phyloP scores from a whole-genome alignment of 768 basidiomycete species.

The Mrakia blollopis region DNA sequence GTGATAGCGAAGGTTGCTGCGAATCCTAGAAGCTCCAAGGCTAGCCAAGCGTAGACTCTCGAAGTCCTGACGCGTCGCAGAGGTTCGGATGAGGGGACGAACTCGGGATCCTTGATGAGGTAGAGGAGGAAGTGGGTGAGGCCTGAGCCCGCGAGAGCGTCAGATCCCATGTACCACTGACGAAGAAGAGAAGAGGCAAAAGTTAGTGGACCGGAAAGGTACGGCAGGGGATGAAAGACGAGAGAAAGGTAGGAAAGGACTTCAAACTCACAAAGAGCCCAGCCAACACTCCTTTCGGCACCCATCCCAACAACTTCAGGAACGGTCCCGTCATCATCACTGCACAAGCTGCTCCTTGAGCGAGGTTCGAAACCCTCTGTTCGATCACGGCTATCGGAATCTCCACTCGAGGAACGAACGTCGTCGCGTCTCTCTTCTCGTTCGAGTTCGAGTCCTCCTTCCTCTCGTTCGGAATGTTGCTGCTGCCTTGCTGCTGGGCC shows the following conservation, averaged over 20 bases:
- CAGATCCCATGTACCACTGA: slow-evolving; percentile 83
- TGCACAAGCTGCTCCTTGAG: slow-evolving; percentile 65
- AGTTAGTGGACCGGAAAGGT: background rate
- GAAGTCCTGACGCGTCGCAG: slow-evolving; percentile 68
- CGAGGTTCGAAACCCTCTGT: slow-evolving; percentile 86
- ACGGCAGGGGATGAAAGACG: background rate
- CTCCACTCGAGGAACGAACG: slow-evolving; percentile 34
- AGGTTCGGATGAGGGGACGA: slow-evolving; percentile 63
- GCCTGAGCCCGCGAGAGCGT: slow-evolving; percentile 72
- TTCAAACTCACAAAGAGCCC: slow-evolving; percentile 68
- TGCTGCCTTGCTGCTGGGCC: background rate
- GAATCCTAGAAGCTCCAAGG: slow-evolving; percentile 74
- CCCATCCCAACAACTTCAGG: slow-evolving; percentile 59
- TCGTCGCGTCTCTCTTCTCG: background rate
- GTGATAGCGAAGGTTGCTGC: slow-evolving; percentile 85
- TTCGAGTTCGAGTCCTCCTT: background rate
- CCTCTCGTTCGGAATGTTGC: slow-evolving; percentile 28
- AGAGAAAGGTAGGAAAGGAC: background rate
- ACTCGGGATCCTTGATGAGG: slow-evolving; percentile 64
- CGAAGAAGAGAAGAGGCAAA: background rate
- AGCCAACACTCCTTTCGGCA: slow-evolving; percentile 70
- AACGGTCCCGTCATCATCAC: slow-evolving; percentile 73
- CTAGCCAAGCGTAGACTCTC: slow-evolving; percentile 64
- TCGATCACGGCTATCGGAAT: slow-evolving; percentile 67
- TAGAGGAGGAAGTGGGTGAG: slow-evolving; percentile 76